Conservation (phyloP, 73 alveolate genomes). For the Diophrys sp. region DNA sequence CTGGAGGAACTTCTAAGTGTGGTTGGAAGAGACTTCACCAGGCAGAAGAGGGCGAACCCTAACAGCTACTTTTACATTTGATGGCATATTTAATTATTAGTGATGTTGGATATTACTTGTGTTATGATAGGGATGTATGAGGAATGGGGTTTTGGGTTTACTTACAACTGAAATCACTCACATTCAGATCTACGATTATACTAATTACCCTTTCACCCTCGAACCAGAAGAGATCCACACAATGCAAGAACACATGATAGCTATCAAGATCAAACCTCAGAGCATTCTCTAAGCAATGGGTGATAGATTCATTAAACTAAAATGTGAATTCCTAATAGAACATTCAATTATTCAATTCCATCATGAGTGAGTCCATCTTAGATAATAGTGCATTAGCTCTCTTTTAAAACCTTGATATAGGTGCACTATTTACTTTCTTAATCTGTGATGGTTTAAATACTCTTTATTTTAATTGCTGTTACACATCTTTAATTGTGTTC, state of each 20-base stretch:
- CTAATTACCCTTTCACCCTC: neutral
- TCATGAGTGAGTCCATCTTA: no score
- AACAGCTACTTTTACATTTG: constrained; percentile 58
- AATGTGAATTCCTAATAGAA: no score
- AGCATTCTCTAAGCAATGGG: no score
- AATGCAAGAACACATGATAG: neutral
- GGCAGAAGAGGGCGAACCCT: constrained; percentile 51
- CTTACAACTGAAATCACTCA: neutral
- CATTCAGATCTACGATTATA: neutral
- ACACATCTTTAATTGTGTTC: no score
- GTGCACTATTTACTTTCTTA: no score
- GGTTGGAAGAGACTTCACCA: constrained; percentile 12
- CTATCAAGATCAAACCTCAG: neutral
- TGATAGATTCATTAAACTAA: no score
- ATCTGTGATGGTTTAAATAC: no score
- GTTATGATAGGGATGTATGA: constrained; percentile 34
- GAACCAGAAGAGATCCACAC: neutral
- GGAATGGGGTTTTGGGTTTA: constrained; percentile 31
- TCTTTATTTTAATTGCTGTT: no score
- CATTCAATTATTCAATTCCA: no score
- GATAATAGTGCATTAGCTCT: no score
- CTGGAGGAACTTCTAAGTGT: constrained; percentile 13
- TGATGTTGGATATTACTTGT: neutral
- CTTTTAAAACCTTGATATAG: no score
- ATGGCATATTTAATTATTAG: constrained; percentile 41